Base-by-base conservation (phyloP, 2,329 filamentous ascomycete genomes). In the Epichloe gansuensis region DNA sequence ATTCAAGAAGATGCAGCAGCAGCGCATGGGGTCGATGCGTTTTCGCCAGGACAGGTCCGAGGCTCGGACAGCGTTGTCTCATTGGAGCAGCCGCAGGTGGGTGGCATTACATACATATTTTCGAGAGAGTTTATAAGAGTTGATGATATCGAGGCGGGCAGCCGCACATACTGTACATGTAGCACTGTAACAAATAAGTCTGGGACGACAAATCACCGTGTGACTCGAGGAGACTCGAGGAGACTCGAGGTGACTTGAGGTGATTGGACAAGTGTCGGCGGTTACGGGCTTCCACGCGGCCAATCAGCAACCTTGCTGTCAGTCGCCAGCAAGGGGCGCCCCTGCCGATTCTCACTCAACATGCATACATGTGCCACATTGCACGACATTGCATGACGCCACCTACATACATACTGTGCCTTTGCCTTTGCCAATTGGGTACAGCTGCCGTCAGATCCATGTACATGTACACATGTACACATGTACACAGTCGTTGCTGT, bases 211-310 rank as follows among this genome's bases (percentile, higher is more conserved):
- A 48, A 47, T 39, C 47, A 47, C 41, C 25, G 39, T 52, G 46
- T 41, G 51, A 39, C 44, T 53, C 17, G 54, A 21, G 17, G 2
- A 21, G 17, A 21, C 17, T 21, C 17, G 17, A 21, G 17, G 17
- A 2, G 17, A 21, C 17, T 17, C 2, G 17, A 17, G 17, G 46
- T 41, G 51, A 39, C 44, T 53, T 9, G 54, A 51, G 48, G 59
- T 63, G 59, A 64, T 63, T 66, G 59, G 65, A 42, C 59, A 59
- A 52, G 52, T 46, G 61, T 65, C 64, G 69, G 70, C 70, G 70
- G 70, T 63, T 72, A 72, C 61, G 67, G 59, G 55, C 50, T 43
- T 52, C 43, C 48, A 49, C 50, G 44, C 31, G 55, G 54, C 69
- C 69, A 70, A 72, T 71, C 54, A 65, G 52, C 51, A 47, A 46